These are phyloP conservation scores for Synchytrium microbalum DNA, from an alignment of 371 early-diverging fungal species.

Conservation along the genomic window DNA sequence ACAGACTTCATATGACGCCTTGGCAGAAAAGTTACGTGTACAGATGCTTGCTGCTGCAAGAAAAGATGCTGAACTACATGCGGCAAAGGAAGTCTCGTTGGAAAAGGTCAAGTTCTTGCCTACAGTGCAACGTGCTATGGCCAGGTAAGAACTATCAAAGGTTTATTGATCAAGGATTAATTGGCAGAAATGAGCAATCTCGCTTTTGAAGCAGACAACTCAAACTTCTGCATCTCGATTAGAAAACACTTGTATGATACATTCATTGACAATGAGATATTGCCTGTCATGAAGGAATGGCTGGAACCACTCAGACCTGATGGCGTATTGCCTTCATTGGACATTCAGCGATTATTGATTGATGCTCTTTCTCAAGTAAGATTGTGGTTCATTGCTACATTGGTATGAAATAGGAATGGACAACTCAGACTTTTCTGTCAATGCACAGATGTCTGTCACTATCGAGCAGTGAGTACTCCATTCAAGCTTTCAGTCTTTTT, in stretches of 20 bases:
- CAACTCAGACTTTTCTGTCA: no score
- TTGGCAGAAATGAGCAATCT: no score
- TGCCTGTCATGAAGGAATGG: constrained; percentile 1
- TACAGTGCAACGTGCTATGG: neutral
- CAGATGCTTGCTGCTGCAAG: neutral
- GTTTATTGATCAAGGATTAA: no score
- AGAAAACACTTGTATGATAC: neutral
- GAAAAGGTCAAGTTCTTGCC: neutral
- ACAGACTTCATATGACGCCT: neutral
- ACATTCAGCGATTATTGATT: neutral
- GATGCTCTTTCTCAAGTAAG: neutral
- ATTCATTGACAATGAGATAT: neutral
- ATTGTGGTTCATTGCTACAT: no score
- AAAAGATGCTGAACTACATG: neutral
- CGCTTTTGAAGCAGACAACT: no score
- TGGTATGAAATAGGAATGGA: no score
- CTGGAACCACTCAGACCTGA: constrained; percentile 5
- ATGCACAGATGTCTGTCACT: neutral
- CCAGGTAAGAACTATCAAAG: neutral
- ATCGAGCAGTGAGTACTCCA: neutral
- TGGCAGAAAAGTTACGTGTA: neutral
- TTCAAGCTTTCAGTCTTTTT: neutral
- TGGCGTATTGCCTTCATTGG: neutral
- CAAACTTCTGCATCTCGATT: neutral
- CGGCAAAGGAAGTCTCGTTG: neutral